phyloP scores from a whole-genome alignment of 2,329 filamentous ascomycete species.

The Colletotrichum limetticola region DNA sequence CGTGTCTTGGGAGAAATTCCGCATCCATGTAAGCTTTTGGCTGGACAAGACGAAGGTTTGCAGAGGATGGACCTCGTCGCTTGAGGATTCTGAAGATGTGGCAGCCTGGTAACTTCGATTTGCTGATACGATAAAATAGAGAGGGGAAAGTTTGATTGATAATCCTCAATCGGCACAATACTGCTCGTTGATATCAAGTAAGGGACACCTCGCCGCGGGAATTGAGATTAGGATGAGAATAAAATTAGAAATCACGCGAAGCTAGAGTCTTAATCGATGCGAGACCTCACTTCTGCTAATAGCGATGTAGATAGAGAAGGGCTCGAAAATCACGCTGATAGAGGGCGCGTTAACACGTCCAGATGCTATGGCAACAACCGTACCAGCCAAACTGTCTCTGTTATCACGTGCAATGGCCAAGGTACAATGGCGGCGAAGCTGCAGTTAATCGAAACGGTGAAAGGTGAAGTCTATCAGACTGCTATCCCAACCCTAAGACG shows the following conservation, averaged over 20 bases:
- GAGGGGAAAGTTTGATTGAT: not conserved
- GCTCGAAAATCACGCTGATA: not conserved
- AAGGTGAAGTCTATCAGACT: not conserved
- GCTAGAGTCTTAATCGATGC: not conserved
- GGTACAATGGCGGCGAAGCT: not conserved
- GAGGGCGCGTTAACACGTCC: not conserved
- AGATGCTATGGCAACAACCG: not conserved
- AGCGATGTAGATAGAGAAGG: not conserved
- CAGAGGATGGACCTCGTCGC: not conserved
- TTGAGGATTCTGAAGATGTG: not conserved
- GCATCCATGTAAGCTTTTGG: not conserved
- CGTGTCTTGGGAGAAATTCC: not conserved
- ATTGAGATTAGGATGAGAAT: not conserved
- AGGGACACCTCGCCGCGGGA: not conserved
- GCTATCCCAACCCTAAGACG: no score
- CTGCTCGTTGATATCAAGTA: not conserved
- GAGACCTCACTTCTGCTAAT: not conserved
- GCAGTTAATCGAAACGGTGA: not conserved
- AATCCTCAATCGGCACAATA: not conserved
- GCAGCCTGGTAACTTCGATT: not conserved
- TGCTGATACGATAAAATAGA: not conserved
- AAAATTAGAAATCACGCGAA: not conserved
- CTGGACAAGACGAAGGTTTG: not conserved
- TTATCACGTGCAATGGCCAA: not conserved
- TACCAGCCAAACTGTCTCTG: not conserved